Conservation (phyloP, 176 grass and related monocot genomes). For the Secale cereale region DNA sequence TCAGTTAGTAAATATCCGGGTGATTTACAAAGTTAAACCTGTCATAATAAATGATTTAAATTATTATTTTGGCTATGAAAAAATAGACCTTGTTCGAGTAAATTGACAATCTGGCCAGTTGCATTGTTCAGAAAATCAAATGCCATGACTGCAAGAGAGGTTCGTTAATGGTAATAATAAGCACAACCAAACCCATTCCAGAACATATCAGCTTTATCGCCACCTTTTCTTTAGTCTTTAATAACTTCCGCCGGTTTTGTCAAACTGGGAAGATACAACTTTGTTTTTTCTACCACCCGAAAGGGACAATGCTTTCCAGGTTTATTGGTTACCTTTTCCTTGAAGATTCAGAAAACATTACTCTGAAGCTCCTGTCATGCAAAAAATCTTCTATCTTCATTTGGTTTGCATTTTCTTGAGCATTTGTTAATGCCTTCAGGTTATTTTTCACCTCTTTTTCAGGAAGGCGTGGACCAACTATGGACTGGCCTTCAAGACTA, state of each 20-base stretch:
- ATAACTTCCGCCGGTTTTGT: background rate
- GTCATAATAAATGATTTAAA: background rate
- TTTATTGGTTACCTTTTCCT: constrained; percentile 1
- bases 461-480: constrained; percentile 42
- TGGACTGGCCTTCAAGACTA: constrained; percentile 71
- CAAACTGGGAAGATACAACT: background rate
- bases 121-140: background rate
- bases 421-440: constrained; percentile 12
- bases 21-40: background rate
- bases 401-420: constrained; percentile 15
- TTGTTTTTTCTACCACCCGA: background rate
- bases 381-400: constrained; percentile 11
- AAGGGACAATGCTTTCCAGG: background rate
- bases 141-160: background rate
- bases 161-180: background rate
- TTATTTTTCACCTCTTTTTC: constrained; percentile 26
- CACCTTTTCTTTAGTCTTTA: background rate
- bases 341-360: background rate
- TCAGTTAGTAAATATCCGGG: background rate
- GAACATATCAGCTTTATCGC: background rate
- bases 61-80: background rate
- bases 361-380: constrained; percentile 2
- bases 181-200: background rate
- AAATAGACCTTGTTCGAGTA: background rate
- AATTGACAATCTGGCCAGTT: background rate